These are phyloP conservation scores for Athelia sp. DNA, from an alignment of 1,284 basidiomycete species.

Conservation along the genomic window DNA sequence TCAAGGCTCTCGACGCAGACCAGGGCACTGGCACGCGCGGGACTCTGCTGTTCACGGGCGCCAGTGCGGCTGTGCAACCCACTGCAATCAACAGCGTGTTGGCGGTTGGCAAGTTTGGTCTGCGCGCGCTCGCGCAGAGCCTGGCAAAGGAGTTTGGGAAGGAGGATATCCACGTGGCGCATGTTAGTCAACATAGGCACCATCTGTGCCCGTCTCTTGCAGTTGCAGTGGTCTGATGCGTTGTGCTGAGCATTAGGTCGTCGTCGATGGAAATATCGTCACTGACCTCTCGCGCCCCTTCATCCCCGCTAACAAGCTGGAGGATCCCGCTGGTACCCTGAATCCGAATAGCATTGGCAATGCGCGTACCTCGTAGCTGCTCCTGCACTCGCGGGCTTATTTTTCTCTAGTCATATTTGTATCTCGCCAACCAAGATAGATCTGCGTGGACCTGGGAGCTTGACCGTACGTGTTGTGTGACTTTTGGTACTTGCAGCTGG, in stretches of 20 bases:
- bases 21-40: constrained; percentile 44
- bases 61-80: constrained; percentile 65
- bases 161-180: constrained; percentile 73
- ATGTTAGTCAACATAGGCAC: constrained; percentile 56
- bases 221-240: neutral
- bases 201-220: neutral
- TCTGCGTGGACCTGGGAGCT: constrained; percentile 68
- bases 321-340: constrained; percentile 43
- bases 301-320: neutral
- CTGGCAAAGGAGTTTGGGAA: constrained; percentile 77
- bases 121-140: constrained; percentile 68
- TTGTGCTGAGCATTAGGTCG: constrained; percentile 23
- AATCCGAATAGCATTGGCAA: constrained; percentile 63
- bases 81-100: constrained; percentile 63
- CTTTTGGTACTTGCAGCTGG: neutral
- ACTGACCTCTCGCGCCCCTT: constrained; percentile 35
- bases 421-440: constrained; percentile 52
- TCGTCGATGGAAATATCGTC: constrained; percentile 60
- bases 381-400: constrained; percentile 1
- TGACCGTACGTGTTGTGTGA: constrained; percentile 40
- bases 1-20: constrained; percentile 55
- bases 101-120: constrained; percentile 62
- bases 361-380: constrained; percentile 28
- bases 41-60: constrained; percentile 74
- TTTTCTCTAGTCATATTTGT: constrained; percentile 40